These are phyloP conservation scores for Phanerochaete carnosa DNA, from an alignment of 768 basidiomycete species.

Conservation along the genomic window DNA sequence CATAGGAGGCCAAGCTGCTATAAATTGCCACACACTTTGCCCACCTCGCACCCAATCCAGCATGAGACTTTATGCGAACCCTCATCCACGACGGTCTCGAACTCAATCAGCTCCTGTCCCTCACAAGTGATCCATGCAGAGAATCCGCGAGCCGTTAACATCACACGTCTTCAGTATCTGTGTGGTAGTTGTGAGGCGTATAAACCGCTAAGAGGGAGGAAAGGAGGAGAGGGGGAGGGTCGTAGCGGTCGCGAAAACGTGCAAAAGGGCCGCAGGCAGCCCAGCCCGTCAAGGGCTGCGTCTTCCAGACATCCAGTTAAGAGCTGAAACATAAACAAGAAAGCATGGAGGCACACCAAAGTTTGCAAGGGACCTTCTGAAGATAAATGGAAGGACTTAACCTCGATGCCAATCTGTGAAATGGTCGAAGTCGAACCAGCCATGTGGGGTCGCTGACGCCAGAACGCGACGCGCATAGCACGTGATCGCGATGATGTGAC, in stretches of 20 bases:
- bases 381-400: too few relatives aligned
- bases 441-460: too few relatives aligned
- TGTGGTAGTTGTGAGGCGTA: background rate
- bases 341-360: too few relatives aligned
- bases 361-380: too few relatives aligned
- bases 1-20: background rate
- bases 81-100: constrained; percentile 48
- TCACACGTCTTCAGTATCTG: background rate
- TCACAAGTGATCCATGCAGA: constrained; percentile 67
- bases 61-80: constrained; percentile 49
- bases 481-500: too few relatives aligned
- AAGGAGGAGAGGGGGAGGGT: too few relatives aligned
- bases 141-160: constrained; percentile 54
- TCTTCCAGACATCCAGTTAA: too few relatives aligned
- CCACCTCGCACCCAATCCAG: constrained; percentile 63
- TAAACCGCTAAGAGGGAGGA: background rate
- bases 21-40: constrained; percentile 38
- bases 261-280: constrained; percentile 2
- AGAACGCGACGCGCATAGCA: too few relatives aligned
- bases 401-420: too few relatives aligned
- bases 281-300: constrained; percentile 4
- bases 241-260: background rate
- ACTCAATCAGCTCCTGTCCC: constrained; percentile 48
- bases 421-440: too few relatives aligned
- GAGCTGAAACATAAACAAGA: too few relatives aligned